phyloP scores from a whole-genome alignment of 371 early-diverging fungal genomes.

The Chytridiales sp. region DNA sequence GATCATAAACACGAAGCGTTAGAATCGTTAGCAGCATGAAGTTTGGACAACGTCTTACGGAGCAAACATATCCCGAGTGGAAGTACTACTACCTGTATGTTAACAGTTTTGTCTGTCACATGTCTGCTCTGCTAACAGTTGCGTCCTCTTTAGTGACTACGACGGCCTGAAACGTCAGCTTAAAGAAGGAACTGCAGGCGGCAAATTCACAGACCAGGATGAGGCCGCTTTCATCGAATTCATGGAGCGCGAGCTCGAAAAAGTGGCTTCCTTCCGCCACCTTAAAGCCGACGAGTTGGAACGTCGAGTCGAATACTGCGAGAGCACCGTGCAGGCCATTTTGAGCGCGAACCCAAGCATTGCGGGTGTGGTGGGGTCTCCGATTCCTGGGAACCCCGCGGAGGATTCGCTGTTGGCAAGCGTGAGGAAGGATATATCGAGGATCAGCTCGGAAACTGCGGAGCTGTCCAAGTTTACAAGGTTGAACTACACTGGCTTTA shows the following conservation, averaged over 20 bases:
- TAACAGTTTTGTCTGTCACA: neutral
- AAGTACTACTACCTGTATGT: conserved; percentile 74
- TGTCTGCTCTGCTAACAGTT: neutral
- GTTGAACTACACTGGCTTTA: conserved; percentile 93
- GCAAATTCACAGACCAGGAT: conserved; percentile 66
- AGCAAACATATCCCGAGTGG: conserved; percentile 86
- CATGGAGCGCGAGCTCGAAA: conserved; percentile 88
- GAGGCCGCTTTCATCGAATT: conserved; percentile 86
- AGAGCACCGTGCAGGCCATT: conserved; percentile 66
- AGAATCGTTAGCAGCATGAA: no score
- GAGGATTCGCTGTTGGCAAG: conserved; percentile 52
- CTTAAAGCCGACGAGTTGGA: conserved; percentile 87
- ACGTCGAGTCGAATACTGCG: conserved; percentile 75
- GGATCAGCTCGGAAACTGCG: conserved; percentile 84
- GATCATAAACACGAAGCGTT: no score
- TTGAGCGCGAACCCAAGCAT: conserved; percentile 43
- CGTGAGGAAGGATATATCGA: conserved; percentile 75
- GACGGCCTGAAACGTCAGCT: conserved; percentile 82
- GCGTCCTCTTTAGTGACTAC: conserved; percentile 63
- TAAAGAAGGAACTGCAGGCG: conserved; percentile 66
- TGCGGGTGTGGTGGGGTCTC: conserved; percentile 6
- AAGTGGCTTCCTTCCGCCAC: conserved; percentile 86
- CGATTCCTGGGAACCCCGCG: conserved; percentile 46
- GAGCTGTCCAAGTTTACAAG: conserved; percentile 90
- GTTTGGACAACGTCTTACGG: conserved; percentile 86